Base-by-base conservation (phyloP, 257 asterid species). In the Fraxinus anomala region DNA sequence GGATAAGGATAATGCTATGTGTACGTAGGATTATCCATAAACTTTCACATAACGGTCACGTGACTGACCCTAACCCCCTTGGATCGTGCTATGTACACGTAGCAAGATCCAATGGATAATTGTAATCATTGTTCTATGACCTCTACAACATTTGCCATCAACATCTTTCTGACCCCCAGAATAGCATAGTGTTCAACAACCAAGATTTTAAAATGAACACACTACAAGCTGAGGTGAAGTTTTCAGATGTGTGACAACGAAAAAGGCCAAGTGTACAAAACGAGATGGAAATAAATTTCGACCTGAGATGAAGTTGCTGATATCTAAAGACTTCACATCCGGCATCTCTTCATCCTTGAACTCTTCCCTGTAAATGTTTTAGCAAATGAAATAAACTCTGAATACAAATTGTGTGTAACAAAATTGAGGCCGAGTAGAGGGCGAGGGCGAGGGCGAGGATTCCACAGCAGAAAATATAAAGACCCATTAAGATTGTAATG, bases 301-400 rank as follows among this genome's bases (percentile, higher is more conserved):
- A 33, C 0, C 1, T 33, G 36, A 94, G 63, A 92, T 70, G 87
- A 92, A 94, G 89, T 91, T 94, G 79, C 97, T 86, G 80, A 90
- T 81, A 83, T 94, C 97, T 85, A 94, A 79, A 47, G 97, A 83
- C 91, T 91, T 93, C 87, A 90, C 93, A 13, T 78, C 80, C 4
- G 93, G 96, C 91, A 91, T 73, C 49, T 88, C 94, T 82, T 93
- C 36, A 77, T 90, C 97, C 85, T 93, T 89, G 87, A 89, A 89
- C 80, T 92, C 94, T 81, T 94, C 97, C 89, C 96, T 92, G 96
- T 72, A 74, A 77, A 44, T 73, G 36, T 34, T 33, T 68, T 42
- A 61, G 40, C 34, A 11, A 72, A 23, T 71, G 6, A 13, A 26
- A 39, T 33, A 37, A 37, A 19, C 31, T 51, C 40, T 73, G 37